Conservation (phyloP, 148 eudicot species). For the Salicornia ramosissima region DNA sequence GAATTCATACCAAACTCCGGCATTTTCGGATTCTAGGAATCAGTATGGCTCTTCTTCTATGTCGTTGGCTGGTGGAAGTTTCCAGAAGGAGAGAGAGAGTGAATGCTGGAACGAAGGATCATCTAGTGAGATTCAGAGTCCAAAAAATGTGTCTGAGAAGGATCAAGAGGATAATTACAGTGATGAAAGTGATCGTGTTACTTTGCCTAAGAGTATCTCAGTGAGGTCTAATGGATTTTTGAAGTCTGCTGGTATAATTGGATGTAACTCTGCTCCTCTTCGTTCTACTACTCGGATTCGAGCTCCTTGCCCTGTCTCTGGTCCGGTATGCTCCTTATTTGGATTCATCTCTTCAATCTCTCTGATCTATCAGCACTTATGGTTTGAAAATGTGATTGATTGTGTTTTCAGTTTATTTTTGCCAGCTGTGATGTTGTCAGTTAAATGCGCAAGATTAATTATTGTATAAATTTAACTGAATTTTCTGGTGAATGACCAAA, state of each 20-base stretch:
- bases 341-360: not conserved
- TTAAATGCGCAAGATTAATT: not conserved
- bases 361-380: not conserved
- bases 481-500: not conserved
- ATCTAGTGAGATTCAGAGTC: slow-evolving; percentile 22
- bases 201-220: slow-evolving; percentile 66
- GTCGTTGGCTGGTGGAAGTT: not conserved
- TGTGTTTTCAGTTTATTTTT: not conserved
- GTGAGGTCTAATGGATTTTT: slow-evolving; percentile 55
- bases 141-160: slow-evolving; percentile 35
- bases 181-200: slow-evolving; percentile 33
- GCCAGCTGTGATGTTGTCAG: not conserved
- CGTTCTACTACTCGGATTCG: slow-evolving; percentile 24
- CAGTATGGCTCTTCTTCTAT: slow-evolving; percentile 16
- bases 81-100: slow-evolving; percentile 22
- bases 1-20: slow-evolving; percentile 9
- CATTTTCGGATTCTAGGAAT: not conserved
- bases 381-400: not conserved
- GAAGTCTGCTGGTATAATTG: slow-evolving; percentile 30
- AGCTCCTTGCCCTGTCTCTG: slow-evolving; percentile 23
- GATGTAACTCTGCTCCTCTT: slow-evolving; percentile 20
- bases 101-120: slow-evolving; percentile 22
- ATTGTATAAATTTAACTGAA: not conserved
- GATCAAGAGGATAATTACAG: slow-evolving; percentile 17
- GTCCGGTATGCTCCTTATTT: slow-evolving; percentile 30